Conservation (phyloP, 371 early-diverging fungal genomes). For the Mucor velutinosus region DNA sequence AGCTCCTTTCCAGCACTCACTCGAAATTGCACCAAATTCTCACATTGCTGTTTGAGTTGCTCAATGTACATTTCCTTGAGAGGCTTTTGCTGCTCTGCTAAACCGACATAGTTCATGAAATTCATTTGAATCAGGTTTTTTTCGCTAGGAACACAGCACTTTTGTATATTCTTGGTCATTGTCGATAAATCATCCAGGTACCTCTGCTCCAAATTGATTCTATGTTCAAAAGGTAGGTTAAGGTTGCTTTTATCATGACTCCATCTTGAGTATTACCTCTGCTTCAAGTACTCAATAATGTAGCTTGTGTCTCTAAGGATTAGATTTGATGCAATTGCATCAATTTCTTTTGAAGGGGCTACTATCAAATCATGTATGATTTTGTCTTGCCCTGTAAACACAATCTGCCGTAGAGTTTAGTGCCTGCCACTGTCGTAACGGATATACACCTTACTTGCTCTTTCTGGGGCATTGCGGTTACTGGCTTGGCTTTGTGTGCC, state of each 20-base stretch:
- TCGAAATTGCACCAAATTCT: constrained; percentile 13
- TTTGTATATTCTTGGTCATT: constrained; percentile 11
- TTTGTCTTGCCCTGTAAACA: constrained; percentile 19
- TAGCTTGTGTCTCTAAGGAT: constrained; percentile 22
- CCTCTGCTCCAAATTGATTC: constrained; percentile 20
- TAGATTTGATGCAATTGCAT: constrained; percentile 12
- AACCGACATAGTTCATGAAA: constrained; percentile 22
- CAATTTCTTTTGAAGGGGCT: constrained; percentile 25
- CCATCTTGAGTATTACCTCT: constrained; percentile 16
- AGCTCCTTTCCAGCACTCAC: constrained; percentile 7
- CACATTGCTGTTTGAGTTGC: constrained; percentile 14
- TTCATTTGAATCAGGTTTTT: constrained; percentile 10
- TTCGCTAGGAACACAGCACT: constrained; percentile 5
- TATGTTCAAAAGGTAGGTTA: neutral
- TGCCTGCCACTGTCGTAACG: neutral
- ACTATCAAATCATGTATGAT: constrained; percentile 13
- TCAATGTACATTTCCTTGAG: constrained; percentile 7
- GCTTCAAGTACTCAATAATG: constrained; percentile 26
- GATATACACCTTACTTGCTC: constrained; percentile 8
- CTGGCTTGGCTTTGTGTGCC: neutral
- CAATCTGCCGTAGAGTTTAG: constrained; percentile 4
- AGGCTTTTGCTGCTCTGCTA: constrained; percentile 9
- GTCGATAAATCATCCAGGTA: constrained; percentile 9
- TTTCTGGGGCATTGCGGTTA: neutral
- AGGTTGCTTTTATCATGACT: neutral